phyloP scores from a whole-genome alignment of 176 grass and related monocot species.

The Saccharum spontaneum region DNA sequence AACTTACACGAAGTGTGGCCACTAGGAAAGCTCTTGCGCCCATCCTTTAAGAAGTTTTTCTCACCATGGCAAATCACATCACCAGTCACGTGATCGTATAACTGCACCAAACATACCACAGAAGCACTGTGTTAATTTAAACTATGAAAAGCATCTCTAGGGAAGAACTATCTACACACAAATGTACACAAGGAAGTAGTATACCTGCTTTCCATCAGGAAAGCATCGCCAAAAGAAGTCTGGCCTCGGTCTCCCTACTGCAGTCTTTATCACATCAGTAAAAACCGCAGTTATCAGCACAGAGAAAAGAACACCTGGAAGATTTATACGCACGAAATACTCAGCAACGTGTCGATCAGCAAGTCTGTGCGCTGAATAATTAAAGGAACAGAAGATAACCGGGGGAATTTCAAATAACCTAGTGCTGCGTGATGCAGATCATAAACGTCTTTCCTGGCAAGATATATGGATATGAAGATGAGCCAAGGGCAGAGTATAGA shows the following conservation, averaged over 20 bases:
- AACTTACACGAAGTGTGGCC: conserved; percentile 91
- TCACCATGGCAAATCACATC: conserved; percentile 76
- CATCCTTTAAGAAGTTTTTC: conserved; percentile 57
- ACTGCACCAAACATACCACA: conserved; percentile 32
- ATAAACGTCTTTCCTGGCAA: conserved; percentile 67
- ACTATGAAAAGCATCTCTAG: not conserved
- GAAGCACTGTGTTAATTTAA: not conserved
- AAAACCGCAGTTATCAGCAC: conserved; percentile 72
- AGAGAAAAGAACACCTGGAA: conserved; percentile 63
- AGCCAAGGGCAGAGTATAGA: conserved; percentile 52
- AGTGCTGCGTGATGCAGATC: conserved; percentile 79
- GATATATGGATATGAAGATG: conserved; percentile 54
- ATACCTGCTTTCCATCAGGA: conserved; percentile 87
- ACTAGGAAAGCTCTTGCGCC: conserved; percentile 94
- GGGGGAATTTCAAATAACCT: conserved; percentile 38
- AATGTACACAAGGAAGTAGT: not conserved
- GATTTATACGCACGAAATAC: not conserved
- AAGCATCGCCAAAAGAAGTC: conserved; percentile 97
- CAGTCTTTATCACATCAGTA: conserved; percentile 62
- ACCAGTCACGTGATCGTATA: conserved; percentile 70
- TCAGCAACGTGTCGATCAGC: not conserved
- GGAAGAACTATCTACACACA: not conserved
- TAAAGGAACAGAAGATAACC: not conserved
- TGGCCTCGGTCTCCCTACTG: conserved; percentile 80
- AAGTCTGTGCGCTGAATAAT: not conserved